These are phyloP conservation scores for Aspergillus melleus DNA, from an alignment of 2,329 filamentous ascomycete genomes.

Conservation along the genomic window DNA sequence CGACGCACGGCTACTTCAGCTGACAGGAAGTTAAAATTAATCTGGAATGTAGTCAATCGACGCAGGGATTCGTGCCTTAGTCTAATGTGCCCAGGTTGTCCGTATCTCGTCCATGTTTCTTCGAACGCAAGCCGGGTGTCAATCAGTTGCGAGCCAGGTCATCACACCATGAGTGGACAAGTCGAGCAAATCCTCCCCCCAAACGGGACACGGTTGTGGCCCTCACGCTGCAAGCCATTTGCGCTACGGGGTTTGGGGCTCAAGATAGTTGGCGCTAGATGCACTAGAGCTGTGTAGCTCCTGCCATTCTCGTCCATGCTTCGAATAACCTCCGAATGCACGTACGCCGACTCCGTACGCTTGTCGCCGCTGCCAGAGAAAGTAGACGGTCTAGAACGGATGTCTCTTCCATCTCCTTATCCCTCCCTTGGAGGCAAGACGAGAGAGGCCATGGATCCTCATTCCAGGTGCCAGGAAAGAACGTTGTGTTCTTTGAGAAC, in stretches of 20 bases:
- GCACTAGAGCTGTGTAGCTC: slow-evolving; percentile 1
- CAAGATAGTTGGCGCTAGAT: slow-evolving; percentile 5
- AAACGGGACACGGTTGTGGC: background rate
- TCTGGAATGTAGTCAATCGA: background rate
- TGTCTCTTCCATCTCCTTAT: background rate
- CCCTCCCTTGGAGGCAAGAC: background rate
- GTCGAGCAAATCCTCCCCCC: background rate
- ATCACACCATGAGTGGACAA: background rate
- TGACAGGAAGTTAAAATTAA: background rate
- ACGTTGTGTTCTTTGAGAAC: background rate
- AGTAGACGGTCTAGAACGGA: background rate
- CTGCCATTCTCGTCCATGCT: background rate
- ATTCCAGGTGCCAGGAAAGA: background rate
- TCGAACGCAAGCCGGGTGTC: too few species aligned
- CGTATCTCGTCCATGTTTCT: too few species aligned
- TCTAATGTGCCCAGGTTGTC: background rate
- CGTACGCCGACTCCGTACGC: background rate
- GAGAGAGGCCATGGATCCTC: background rate
- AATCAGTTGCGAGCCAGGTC: background rate
- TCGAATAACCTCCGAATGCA: background rate
- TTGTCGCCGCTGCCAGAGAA: background rate
- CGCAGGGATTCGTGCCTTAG: background rate
- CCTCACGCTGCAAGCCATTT: background rate
- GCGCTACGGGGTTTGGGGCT: slow-evolving; percentile 5
- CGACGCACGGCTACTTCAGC: background rate